A percentile compares a stretch with the other conserved stretches of the same genome.
Conservation (phyloP, 192 early-diverging fungal genomes). For the Lunasporangiospora selenospora region DNA sequence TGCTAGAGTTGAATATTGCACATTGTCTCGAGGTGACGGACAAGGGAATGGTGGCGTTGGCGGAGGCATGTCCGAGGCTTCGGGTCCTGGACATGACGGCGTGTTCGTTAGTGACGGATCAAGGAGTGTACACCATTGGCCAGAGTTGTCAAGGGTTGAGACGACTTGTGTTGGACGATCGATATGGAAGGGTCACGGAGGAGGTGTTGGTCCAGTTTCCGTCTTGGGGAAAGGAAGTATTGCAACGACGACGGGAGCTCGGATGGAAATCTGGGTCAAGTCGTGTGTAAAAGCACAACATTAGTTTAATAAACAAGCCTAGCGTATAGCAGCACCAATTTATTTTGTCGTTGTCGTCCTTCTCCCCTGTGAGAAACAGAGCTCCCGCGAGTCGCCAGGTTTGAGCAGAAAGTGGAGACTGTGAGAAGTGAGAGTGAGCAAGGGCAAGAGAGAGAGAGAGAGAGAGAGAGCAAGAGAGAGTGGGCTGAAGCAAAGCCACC, state of each 20-base stretch:
- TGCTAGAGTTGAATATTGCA: conserved; percentile 8
- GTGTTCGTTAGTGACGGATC: conserved; percentile 5
- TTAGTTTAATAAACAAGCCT: too few relatives aligned
- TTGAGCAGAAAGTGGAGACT: too few relatives aligned
- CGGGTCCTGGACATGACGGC: conserved; percentile 22
- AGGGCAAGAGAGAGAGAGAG: too few relatives aligned
- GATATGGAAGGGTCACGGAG: conserved; percentile 6
- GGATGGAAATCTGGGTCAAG: conserved; percentile 2
- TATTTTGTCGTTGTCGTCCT: too few relatives aligned
- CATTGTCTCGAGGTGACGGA: conserved; percentile 18
- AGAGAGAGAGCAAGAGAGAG: too few relatives aligned
- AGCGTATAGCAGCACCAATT: too few relatives aligned
- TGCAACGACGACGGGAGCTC: conserved; percentile 1
- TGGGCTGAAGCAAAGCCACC: too few relatives aligned
- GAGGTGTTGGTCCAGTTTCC: conserved; percentile 3
- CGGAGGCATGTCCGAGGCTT: background rate
- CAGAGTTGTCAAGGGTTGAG: background rate
- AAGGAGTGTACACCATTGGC: conserved; percentile 8
- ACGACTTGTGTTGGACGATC: conserved; percentile 19
- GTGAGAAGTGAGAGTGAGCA: too few relatives aligned
- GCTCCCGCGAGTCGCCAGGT: too few relatives aligned
- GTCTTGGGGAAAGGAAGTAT: background rate
- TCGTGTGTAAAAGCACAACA: too few relatives aligned
- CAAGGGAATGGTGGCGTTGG: background rate
- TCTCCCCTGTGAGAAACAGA: too few relatives aligned